A percentile compares a stretch with the other conserved stretches of the same genome.
phyloP scores from a whole-genome alignment of 148 eudicot genomes.

The Gaultheria prostrata region DNA sequence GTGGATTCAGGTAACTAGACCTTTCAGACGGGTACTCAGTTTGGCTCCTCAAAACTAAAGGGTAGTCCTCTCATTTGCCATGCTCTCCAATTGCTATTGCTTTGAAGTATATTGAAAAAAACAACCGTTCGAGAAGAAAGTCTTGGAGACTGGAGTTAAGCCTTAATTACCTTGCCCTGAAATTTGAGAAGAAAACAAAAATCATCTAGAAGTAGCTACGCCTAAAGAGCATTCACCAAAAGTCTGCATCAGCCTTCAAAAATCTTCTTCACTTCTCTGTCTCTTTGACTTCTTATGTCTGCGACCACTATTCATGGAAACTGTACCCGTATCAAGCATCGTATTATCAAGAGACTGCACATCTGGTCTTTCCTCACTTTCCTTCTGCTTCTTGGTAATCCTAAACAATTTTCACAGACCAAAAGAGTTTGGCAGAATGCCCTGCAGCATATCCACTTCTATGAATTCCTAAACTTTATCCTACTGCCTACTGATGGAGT shows the following conservation, averaged over 20 bases:
- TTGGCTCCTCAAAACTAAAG: background rate
- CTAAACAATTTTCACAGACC: constrained; percentile 23
- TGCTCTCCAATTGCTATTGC: background rate
- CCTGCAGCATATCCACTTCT: background rate
- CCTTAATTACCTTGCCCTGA: background rate
- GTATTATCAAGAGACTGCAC: constrained; percentile 30
- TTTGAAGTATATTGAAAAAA: background rate
- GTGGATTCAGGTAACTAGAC: background rate
- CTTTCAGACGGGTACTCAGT: background rate
- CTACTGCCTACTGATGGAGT: background rate
- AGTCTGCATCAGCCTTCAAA: no score
- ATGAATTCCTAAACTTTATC: background rate
- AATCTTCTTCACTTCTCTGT: constrained; percentile 31
- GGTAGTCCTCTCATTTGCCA: background rate
- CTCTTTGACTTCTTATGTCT: constrained; percentile 51
- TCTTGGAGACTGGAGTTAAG: background rate
- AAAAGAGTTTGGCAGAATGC: background rate
- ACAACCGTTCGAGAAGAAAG: background rate
- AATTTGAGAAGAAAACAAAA: background rate
- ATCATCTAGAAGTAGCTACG: background rate
- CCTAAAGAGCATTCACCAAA: background rate
- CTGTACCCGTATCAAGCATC: constrained; percentile 23
- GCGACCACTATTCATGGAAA: constrained; percentile 27
- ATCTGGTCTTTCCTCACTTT: constrained; percentile 19
- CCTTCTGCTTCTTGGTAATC: constrained; percentile 38